Percentiles rank a stretch among this genome's conserved stretches.
phyloP scores from a whole-genome alignment of 306 rosid genomes.

The Ceratonia siliqua region DNA sequence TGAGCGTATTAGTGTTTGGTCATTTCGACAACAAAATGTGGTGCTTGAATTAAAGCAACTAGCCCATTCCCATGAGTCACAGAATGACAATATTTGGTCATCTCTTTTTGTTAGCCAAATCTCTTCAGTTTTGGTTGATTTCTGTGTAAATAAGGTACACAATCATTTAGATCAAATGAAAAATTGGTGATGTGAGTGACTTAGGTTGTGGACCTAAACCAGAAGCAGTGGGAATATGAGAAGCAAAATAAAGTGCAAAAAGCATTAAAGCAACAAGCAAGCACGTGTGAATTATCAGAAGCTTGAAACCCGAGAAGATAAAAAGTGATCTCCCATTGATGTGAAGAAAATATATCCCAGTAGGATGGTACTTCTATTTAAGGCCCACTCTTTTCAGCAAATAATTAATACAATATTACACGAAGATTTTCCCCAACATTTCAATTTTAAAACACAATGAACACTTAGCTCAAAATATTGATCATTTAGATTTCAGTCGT shows the following conservation, averaged over 20 bases:
- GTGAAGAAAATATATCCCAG: background rate
- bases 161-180: background rate
- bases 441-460: no score
- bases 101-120: constrained; percentile 15
- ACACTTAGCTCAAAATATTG: no score
- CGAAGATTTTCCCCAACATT: no score
- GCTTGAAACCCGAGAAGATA: constrained; percentile 49
- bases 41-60: constrained; percentile 13
- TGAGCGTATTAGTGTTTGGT: background rate
- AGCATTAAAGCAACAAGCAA: constrained; percentile 45
- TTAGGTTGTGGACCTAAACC: constrained; percentile 50
- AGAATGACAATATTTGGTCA: no score
- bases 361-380: background rate
- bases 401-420: no score
- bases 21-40: background rate
- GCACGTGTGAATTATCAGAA: constrained; percentile 42
- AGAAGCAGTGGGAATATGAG: constrained; percentile 31
- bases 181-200: constrained; percentile 23
- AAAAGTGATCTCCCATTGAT: constrained; percentile 35
- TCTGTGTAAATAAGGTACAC: background rate
- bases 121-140: background rate
- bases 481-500: no score
- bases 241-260: constrained; percentile 39
- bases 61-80: constrained; percentile 3
- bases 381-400: background rate